Conservation (phyloP, 2,329 filamentous ascomycete species). For the Arthrocladium fulminans region DNA sequence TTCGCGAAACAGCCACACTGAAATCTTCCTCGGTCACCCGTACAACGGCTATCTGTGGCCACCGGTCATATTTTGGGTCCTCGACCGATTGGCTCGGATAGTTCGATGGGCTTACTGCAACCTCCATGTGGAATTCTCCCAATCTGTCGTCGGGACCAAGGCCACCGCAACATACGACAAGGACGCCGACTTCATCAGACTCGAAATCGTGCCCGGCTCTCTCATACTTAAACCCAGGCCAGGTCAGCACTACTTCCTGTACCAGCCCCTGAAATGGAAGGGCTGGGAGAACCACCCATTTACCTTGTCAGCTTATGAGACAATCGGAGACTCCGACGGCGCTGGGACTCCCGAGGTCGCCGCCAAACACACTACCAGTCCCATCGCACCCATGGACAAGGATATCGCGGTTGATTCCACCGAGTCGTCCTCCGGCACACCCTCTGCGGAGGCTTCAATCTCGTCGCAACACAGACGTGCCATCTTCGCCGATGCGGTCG, state of each 20-base stretch:
- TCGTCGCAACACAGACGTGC: constrained; percentile 3
- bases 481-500: background rate
- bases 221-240: constrained; percentile 30
- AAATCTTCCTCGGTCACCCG: constrained; percentile 40
- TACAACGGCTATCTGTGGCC: constrained; percentile 46
- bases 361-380: background rate
- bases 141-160: constrained; percentile 27
- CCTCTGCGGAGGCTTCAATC: too few species aligned
- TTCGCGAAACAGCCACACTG: constrained; percentile 34
- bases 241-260: constrained; percentile 45
- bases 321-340: constrained; percentile 22
- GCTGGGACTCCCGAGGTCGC: constrained; percentile 11
- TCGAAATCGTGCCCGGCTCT: constrained; percentile 36
- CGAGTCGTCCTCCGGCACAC: background rate
- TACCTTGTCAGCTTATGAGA: constrained; percentile 33
- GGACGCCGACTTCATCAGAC: constrained; percentile 37
- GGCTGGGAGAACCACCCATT: constrained; percentile 48
- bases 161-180: constrained; percentile 37
- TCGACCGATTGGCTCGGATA: constrained; percentile 40
- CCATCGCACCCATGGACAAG: constrained; percentile 17
- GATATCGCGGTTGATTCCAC: constrained; percentile 6
- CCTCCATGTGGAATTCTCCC: constrained; percentile 27
- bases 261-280: constrained; percentile 35
- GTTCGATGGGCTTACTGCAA: constrained; percentile 38
- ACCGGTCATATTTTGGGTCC: constrained; percentile 39